Evolutionary conservation across 2,329 filamentous ascomycete species (phyloP).

Genomic region (Stemphylium vesicarium): DNA sequence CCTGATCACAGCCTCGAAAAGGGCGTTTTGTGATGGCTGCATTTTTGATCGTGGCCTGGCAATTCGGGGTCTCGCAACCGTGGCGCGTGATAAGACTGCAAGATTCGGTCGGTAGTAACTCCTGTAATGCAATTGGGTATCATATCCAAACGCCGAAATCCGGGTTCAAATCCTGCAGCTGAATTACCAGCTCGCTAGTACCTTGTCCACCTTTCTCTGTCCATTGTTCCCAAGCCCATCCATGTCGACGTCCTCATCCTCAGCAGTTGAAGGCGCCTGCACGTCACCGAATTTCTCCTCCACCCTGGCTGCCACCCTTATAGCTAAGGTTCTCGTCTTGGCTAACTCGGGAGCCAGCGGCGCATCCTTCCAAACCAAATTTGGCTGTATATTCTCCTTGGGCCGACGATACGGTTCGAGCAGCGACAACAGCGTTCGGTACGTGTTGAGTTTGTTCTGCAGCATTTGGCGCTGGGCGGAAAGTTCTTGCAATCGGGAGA

Average conservation of each 20-base stretch:
- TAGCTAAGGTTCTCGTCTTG: conserved; percentile 66
- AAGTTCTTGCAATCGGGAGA: conserved; percentile 56
- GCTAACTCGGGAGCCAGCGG: conserved; percentile 70
- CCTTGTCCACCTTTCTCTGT: conserved; percentile 33
- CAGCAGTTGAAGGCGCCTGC: conserved; percentile 35
- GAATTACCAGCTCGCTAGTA: conserved; percentile 33
- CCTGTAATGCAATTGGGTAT: conserved; percentile 9
- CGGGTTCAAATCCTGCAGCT: background rate
- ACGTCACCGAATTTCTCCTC: conserved; percentile 39
- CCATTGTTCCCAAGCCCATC: conserved; percentile 21
- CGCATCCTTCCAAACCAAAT: conserved; percentile 69
- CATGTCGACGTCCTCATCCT: conserved; percentile 33
- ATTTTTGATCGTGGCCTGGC: too few species aligned
- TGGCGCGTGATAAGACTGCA: too few species aligned
- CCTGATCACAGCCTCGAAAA: too few species aligned
- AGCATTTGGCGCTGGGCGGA: conserved; percentile 58
- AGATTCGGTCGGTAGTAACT: background rate
- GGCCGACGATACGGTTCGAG: conserved; percentile 61
- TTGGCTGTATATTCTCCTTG: conserved; percentile 63
- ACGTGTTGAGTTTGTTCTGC: conserved; percentile 56
- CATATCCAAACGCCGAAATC: conserved; percentile 15
- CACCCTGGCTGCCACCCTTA: conserved; percentile 47
- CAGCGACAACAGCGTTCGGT: conserved; percentile 57
- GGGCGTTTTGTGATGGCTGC: too few species aligned
- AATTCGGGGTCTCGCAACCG: too few species aligned